Conservation (phyloP, 805 yeast species). For the Metschnikowia kunwiensis region DNA sequence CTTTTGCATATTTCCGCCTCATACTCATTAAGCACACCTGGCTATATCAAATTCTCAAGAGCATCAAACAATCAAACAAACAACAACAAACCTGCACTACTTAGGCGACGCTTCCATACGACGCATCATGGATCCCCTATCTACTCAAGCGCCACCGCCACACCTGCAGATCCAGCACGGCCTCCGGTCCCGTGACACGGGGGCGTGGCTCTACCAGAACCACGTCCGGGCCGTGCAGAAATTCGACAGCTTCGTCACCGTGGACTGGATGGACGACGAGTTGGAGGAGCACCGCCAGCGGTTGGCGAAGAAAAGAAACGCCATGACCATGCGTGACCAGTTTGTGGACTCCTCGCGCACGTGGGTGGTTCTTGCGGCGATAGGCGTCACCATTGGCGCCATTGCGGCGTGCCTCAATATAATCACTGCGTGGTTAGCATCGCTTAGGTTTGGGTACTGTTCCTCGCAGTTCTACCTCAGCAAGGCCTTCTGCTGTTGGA, state of each 20-base stretch:
- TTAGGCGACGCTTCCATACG: not conserved
- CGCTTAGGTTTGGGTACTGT: slow-evolving; percentile 78
- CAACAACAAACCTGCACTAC: not conserved
- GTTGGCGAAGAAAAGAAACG: slow-evolving; percentile 21
- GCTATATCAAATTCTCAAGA: too few species aligned
- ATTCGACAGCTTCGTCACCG: slow-evolving; percentile 60
- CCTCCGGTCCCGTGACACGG: slow-evolving; percentile 28
- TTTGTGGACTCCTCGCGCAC: slow-evolving; percentile 44
- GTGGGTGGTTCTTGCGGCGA: slow-evolving; percentile 72
- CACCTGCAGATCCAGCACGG: slow-evolving; percentile 7
- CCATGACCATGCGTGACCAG: slow-evolving; percentile 23
- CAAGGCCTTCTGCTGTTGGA: slow-evolving; percentile 80
- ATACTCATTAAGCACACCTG: too few species aligned
- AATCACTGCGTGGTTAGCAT: slow-evolving; percentile 82
- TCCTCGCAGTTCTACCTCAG: slow-evolving; percentile 63
- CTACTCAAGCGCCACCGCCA: slow-evolving; percentile 1
- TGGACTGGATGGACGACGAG: slow-evolving; percentile 70
- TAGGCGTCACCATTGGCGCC: slow-evolving; percentile 75
- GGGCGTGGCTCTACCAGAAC: slow-evolving; percentile 39
- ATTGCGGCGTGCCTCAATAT: slow-evolving; percentile 82
- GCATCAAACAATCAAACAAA: too few species aligned
- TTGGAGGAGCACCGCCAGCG: slow-evolving; percentile 43
- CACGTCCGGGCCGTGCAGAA: slow-evolving; percentile 40
- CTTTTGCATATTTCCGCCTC: too few species aligned
- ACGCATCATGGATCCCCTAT: not conserved